Conservation (phyloP, 2,329 filamentous ascomycete species). For the Mariannaea elegans region DNA sequence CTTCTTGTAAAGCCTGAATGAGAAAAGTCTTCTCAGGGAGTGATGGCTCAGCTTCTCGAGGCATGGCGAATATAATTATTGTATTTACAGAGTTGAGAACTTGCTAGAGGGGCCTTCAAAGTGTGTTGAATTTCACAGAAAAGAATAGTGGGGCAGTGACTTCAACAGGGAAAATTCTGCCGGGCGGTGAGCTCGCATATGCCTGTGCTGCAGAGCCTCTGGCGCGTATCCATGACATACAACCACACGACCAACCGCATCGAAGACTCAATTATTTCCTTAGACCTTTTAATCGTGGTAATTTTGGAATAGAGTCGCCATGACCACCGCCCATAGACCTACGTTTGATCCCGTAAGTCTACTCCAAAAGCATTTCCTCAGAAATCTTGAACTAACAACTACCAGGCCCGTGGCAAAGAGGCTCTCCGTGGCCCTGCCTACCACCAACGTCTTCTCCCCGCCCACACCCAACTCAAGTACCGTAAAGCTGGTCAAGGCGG, state of each 20-base stretch:
- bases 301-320: constrained; percentile 41
- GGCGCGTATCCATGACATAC: background rate
- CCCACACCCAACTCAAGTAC: constrained; percentile 92
- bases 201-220: background rate
- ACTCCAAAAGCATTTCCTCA: background rate
- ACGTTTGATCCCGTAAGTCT: constrained; percentile 86
- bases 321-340: constrained; percentile 80
- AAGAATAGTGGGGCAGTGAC: constrained; percentile 26
- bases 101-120: constrained; percentile 2
- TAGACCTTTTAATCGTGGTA: constrained; percentile 2
- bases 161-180: constrained; percentile 54
- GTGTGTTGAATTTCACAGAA: constrained; percentile 15
- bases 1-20: constrained; percentile 80
- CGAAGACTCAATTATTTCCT: background rate
- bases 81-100: constrained; percentile 21
- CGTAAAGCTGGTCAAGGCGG: constrained; percentile 89
- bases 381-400: constrained; percentile 37
- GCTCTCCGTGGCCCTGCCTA: constrained; percentile 92
- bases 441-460: constrained; percentile 93
- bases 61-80: constrained; percentile 67
- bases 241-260: background rate
- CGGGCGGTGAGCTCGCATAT: constrained; percentile 54
- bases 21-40: constrained; percentile 90
- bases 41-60: constrained; percentile 90
- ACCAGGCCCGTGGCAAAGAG: constrained; percentile 89